A percentile compares a stretch with the other conserved stretches of the same genome.
phyloP scores from a whole-genome alignment of 768 basidiomycete genomes.

The Candolleomyces aberdarensis region DNA sequence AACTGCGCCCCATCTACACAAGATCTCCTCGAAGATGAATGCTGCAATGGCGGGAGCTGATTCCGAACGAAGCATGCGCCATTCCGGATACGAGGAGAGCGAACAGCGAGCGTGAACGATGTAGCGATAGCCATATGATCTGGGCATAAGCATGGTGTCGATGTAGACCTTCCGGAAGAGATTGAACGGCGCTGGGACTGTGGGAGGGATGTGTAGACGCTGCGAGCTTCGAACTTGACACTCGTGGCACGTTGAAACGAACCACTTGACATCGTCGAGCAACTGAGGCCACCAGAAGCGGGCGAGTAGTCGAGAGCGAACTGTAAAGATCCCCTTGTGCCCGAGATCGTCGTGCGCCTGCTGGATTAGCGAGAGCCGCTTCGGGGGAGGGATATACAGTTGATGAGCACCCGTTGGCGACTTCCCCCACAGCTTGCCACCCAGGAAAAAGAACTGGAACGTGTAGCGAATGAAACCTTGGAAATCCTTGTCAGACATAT shows the following conservation, averaged over 20 bases:
- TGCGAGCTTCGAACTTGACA: conserved; percentile 24
- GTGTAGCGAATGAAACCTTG: conserved; percentile 1
- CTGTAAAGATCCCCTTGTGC: conserved; percentile 23
- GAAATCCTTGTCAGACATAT: too few species aligned
- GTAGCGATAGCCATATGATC: conserved; percentile 17
- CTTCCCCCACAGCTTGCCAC: conserved; percentile 15
- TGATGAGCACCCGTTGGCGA: conserved; percentile 16
- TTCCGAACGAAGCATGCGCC: conserved; percentile 16
- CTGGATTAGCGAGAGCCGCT: conserved; percentile 13
- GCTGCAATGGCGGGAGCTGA: conserved; percentile 17
- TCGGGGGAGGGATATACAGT: conserved; percentile 4
- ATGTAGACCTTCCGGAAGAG: conserved; percentile 23
- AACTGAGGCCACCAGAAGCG: conserved; percentile 24
- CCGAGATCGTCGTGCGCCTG: conserved; percentile 24
- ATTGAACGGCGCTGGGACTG: conserved; percentile 18
- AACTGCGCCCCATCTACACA: conserved; percentile 32
- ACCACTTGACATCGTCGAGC: conserved; percentile 30
- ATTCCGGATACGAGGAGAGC: conserved; percentile 19
- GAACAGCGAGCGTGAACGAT: conserved; percentile 24
- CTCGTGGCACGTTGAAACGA: conserved; percentile 25
- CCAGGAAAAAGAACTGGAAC: conserved; percentile 14
- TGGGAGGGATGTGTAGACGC: conserved; percentile 22
- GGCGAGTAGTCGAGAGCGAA: conserved; percentile 11
- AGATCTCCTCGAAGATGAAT: conserved; percentile 26
- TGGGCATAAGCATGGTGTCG: conserved; percentile 26